A percentile compares a stretch with the other conserved stretches of the same genome.
Evolutionary conservation across 2,329 filamentous ascomycete genomes (phyloP).

Genomic region (Hirsutella minnesotensis): DNA sequence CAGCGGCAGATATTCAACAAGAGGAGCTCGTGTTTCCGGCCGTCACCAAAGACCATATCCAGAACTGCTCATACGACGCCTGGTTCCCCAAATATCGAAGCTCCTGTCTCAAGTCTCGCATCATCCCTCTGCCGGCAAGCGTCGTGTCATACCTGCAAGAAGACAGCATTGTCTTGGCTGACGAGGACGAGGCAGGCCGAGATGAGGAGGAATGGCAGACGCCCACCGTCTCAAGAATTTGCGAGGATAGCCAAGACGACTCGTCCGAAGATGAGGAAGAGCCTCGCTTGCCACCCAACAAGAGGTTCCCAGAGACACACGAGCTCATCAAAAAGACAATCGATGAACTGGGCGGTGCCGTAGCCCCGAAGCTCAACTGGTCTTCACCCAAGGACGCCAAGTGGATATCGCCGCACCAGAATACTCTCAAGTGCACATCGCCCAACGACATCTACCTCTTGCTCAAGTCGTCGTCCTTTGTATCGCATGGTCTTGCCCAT

Average conservation of each 20-base stretch:
- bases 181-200: slow-evolving; percentile 41
- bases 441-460: slow-evolving; percentile 90
- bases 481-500: slow-evolving; percentile 88
- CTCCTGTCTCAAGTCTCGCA: slow-evolving; percentile 72
- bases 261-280: slow-evolving; percentile 42
- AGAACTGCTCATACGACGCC: slow-evolving; percentile 86
- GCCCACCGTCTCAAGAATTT: slow-evolving; percentile 7
- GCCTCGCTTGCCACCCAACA: slow-evolving; percentile 33
- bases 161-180: slow-evolving; percentile 82
- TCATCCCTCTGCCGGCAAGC: slow-evolving; percentile 61
- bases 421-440: slow-evolving; percentile 81
- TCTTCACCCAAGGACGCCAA: slow-evolving; percentile 91
- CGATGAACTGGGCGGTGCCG: slow-evolving; percentile 67
- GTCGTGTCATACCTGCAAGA: slow-evolving; percentile 83
- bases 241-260: slow-evolving; percentile 21
- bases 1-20: slow-evolving; percentile 6
- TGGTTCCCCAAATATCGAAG: slow-evolving; percentile 83
- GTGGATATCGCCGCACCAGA: slow-evolving; percentile 74
- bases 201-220: slow-evolving; percentile 42
- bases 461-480: slow-evolving; percentile 86
- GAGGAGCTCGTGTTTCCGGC: slow-evolving; percentile 59
- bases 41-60: slow-evolving; percentile 72
- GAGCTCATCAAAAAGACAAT: slow-evolving; percentile 66
- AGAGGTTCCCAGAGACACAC: slow-evolving; percentile 61
- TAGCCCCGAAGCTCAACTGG: slow-evolving; percentile 94